phyloP scores from a whole-genome alignment of 2,329 filamentous ascomycete species.

The Penicillium sp. region DNA sequence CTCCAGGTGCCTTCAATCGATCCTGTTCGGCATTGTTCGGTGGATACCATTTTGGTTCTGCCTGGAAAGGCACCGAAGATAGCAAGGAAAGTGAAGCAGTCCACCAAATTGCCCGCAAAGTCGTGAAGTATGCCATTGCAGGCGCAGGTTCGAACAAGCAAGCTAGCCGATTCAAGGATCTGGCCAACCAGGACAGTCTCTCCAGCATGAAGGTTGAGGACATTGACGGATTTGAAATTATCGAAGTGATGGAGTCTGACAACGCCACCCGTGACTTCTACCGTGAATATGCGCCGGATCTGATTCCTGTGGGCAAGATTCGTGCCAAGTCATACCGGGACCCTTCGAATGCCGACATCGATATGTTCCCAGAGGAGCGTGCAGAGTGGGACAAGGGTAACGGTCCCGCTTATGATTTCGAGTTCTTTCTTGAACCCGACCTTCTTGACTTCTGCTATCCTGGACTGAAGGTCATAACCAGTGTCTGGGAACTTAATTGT shows the following conservation, averaged over 20 bases:
- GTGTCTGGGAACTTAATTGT: slow-evolving; percentile 61
- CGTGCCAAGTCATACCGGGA: slow-evolving; percentile 56
- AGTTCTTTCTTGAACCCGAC: slow-evolving; percentile 71
- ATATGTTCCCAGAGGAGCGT: slow-evolving; percentile 42
- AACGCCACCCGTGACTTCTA: slow-evolving; percentile 55
- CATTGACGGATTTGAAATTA: slow-evolving; percentile 65
- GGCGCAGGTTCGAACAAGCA: slow-evolving; percentile 49
- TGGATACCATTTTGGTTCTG: slow-evolving; percentile 49
- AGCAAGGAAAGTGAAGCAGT: slow-evolving; percentile 19
- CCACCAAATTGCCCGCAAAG: slow-evolving; percentile 50
- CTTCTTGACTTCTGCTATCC: slow-evolving; percentile 61
- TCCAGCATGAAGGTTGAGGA: slow-evolving; percentile 51
- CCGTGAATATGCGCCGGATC: slow-evolving; percentile 42
- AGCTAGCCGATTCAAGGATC: slow-evolving; percentile 41
- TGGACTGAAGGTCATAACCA: slow-evolving; percentile 67
- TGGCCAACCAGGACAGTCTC: slow-evolving; percentile 37
- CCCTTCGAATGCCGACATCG: slow-evolving; percentile 44
- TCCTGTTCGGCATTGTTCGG: slow-evolving; percentile 72
- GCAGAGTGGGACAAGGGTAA: slow-evolving; percentile 26
- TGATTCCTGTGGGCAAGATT: slow-evolving; percentile 59
- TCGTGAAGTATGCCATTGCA: slow-evolving; percentile 56
- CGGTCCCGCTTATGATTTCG: slow-evolving; percentile 40
- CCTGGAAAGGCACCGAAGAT: slow-evolving; percentile 43
- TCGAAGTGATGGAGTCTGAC: slow-evolving; percentile 53
- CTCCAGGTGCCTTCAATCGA: slow-evolving; percentile 83